These are phyloP conservation scores for Talaromyces amestolkiae DNA, from an alignment of 2,329 filamentous ascomycete genomes.

Conservation along the genomic window DNA sequence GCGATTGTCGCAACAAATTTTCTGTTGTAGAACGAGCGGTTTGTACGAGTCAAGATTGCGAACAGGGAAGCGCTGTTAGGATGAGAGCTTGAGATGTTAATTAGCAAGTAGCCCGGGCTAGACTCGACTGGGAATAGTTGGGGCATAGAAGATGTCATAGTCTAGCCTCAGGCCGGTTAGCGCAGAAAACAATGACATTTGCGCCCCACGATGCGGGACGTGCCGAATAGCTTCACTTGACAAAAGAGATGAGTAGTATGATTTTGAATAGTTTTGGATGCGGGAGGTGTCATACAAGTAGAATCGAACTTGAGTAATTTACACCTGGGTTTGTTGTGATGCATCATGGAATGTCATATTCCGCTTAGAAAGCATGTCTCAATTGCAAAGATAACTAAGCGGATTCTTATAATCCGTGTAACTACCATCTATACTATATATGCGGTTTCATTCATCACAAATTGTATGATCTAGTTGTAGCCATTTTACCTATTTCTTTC, in stretches of 20 bases:
- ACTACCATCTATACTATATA: neutral
- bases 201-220: conserved; percentile 3
- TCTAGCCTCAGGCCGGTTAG: neutral
- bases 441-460: neutral
- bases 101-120: neutral
- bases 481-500: neutral
- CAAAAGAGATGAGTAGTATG: too few relatives aligned
- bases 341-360: neutral
- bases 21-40: too few relatives aligned
- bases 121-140: neutral
- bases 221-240: conserved; percentile 4
- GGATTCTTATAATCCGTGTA: neutral
- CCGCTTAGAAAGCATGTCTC: neutral
- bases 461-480: neutral
- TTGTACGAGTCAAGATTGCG: neutral
- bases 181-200: neutral
- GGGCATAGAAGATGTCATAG: conserved; percentile 1
- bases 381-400: neutral
- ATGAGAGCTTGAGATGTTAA: neutral
- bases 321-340: neutral
- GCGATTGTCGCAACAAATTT: neutral
- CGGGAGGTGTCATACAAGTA: too few relatives aligned
- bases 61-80: neutral
- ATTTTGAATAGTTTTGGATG: too few relatives aligned
- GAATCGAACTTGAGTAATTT: neutral